Percentiles rank a stretch among this genome's conserved stretches.
Conservation (phyloP, 1,139 yeast species). For the Kurtzmaniella quercitrusa region DNA sequence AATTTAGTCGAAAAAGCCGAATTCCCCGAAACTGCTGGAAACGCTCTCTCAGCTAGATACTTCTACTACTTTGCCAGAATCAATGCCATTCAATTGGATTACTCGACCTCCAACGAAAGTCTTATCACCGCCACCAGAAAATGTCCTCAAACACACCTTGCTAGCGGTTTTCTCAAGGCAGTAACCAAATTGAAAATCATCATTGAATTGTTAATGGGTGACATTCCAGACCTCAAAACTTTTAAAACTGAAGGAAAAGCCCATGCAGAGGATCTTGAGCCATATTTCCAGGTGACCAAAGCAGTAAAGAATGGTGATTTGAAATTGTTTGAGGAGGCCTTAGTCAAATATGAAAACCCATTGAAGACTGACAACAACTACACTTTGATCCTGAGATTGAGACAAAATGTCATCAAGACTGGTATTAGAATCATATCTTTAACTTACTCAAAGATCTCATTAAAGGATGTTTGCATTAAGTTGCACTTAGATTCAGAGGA, state of each 20-base stretch:
- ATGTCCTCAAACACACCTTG: constrained; percentile 88
- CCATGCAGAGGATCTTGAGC: constrained; percentile 52
- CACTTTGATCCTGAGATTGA: constrained; percentile 80
- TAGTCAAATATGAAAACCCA: constrained; percentile 56
- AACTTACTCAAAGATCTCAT: constrained; percentile 85
- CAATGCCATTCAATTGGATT: constrained; percentile 88
- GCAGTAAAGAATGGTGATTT: constrained; percentile 94
- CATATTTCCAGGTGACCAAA: constrained; percentile 83
- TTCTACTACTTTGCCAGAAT: constrained; percentile 86
- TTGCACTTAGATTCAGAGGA: constrained; percentile 91
- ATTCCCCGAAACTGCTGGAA: constrained; percentile 82
- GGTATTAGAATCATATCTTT: constrained; percentile 93
- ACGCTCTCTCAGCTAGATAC: constrained; percentile 88
- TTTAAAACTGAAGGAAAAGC: constrained; percentile 62
- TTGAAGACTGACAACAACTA: constrained; percentile 78
- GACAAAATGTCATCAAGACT: constrained; percentile 96
- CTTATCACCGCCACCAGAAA: constrained; percentile 92
- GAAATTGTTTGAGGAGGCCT: constrained; percentile 71
- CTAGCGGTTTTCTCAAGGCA: constrained; percentile 83
- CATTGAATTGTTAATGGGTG: constrained; percentile 93
- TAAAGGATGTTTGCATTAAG: constrained; percentile 86
- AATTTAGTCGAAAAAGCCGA: constrained; percentile 86
- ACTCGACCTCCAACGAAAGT: constrained; percentile 85
- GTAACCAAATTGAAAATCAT: constrained; percentile 87
- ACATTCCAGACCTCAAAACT: constrained; percentile 85